Evolutionary conservation across 495 filamentous ascomycete genomes (phyloP).

Genomic region (Pyrenula aspistea): DNA sequence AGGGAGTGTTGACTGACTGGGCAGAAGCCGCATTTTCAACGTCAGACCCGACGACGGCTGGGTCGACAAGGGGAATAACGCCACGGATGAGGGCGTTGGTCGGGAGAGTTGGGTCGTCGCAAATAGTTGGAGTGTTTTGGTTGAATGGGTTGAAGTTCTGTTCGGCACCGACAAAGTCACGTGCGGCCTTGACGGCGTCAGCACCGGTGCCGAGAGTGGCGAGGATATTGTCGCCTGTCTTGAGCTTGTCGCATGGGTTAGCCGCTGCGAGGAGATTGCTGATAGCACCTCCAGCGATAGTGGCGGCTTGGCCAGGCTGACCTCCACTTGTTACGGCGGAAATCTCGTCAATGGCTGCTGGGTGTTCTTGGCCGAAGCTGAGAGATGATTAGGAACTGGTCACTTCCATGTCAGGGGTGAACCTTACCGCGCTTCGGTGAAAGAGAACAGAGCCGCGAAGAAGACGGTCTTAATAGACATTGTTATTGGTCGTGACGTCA

Average conservation of each 20-base stretch:
- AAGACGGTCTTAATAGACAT: conserved; percentile 34
- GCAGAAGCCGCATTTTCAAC: conserved; percentile 41
- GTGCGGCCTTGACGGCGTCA: conserved; percentile 41
- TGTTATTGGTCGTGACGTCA: conserved; percentile 10
- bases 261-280: conserved; percentile 42
- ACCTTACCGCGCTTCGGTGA: conserved; percentile 25
- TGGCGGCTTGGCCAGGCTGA: conserved; percentile 36
- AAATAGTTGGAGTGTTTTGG: conserved; percentile 40
- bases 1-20: conserved; percentile 31
- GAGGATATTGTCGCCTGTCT: conserved; percentile 45
- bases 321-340: conserved; percentile 32
- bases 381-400: not conserved
- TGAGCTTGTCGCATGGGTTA: conserved; percentile 48
- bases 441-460: conserved; percentile 25
- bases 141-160: conserved; percentile 56
- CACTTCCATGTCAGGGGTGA: not conserved
- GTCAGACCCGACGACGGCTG: conserved; percentile 37
- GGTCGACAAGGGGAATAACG: conserved; percentile 49
- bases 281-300: conserved; percentile 39
- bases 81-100: conserved; percentile 43
- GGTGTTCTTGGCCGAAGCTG: conserved; percentile 42
- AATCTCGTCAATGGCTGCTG: conserved; percentile 26
- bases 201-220: conserved; percentile 36
- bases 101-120: conserved; percentile 42
- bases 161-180: conserved; percentile 49